phyloP scores from a whole-genome alignment of 2,329 filamentous ascomycete species.

The Plectosphaerella sp. region DNA sequence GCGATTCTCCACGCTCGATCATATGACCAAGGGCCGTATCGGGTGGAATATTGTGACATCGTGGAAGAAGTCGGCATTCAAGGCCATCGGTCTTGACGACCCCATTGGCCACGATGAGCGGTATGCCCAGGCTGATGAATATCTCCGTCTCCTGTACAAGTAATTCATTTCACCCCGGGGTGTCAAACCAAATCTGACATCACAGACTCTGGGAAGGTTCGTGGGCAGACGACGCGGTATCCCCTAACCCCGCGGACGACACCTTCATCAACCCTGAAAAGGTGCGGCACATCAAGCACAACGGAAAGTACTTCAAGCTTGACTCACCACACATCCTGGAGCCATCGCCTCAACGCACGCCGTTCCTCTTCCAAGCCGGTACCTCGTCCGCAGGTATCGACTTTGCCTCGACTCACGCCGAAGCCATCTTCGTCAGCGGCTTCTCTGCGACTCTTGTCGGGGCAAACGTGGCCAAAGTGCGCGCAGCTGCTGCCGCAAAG shows the following conservation, averaged over 20 bases:
- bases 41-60: conserved; percentile 65
- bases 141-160: conserved; percentile 59
- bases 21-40: conserved; percentile 55
- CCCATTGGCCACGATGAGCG: conserved; percentile 58
- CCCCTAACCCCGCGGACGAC: conserved; percentile 47
- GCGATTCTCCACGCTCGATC: conserved; percentile 57
- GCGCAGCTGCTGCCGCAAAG: conserved; percentile 40
- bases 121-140: conserved; percentile 59
- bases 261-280: conserved; percentile 54
- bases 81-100: conserved; percentile 54
- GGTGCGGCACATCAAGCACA: conserved; percentile 56
- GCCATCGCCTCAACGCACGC: conserved; percentile 52
- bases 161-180: conserved; percentile 17
- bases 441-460: background rate
- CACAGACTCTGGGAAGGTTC: conserved; percentile 48
- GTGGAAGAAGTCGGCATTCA: conserved; percentile 56
- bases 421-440: conserved; percentile 44
- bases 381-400: conserved; percentile 51
- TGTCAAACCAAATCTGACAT: background rate
- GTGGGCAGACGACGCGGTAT: conserved; percentile 53
- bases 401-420: conserved; percentile 55
- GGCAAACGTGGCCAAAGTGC: conserved; percentile 8
- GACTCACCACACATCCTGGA: conserved; percentile 41
- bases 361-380: conserved; percentile 55
- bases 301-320: conserved; percentile 11